A percentile compares a stretch with the other conserved stretches of the same genome.
Conservation (phyloP, 2,329 filamentous ascomycete species). For the Claviceps sorghi region DNA sequence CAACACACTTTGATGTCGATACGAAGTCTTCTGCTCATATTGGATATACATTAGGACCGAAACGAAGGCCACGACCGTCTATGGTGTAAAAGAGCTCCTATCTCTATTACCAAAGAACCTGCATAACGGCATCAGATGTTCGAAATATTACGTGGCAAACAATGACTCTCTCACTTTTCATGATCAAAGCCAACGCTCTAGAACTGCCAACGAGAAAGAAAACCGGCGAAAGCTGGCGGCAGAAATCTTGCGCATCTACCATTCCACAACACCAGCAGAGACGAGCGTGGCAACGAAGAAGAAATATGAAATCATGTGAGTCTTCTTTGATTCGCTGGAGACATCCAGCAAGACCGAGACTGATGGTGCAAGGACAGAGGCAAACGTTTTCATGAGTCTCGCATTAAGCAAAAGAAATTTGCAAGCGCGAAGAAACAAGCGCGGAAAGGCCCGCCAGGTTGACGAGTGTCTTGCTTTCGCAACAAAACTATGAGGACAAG, state of each 20-base stretch:
- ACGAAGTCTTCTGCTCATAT: neutral
- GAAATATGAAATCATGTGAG: conserved; percentile 35
- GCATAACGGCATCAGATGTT: conserved; percentile 30
- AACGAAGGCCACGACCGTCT: conserved; percentile 41
- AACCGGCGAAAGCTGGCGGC: conserved; percentile 35
- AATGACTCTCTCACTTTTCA: conserved; percentile 40
- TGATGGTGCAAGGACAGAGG: conserved; percentile 21
- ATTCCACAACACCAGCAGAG: conserved; percentile 29
- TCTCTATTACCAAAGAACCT: conserved; percentile 31
- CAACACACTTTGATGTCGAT: conserved; percentile 13
- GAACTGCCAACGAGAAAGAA: conserved; percentile 36
- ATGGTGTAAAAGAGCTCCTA: conserved; percentile 32
- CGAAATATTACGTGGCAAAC: conserved; percentile 37
- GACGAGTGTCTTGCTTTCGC: conserved; percentile 3
- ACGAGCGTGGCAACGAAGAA: conserved; percentile 31
- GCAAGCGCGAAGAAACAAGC: conserved; percentile 35
- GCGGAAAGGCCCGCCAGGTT: conserved; percentile 23
- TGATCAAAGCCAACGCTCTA: conserved; percentile 38
- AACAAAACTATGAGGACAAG: neutral
- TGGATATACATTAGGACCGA: conserved; percentile 35
- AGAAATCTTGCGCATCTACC: conserved; percentile 34
- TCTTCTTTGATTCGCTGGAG: neutral
- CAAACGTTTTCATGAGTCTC: conserved; percentile 28
- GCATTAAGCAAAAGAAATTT: conserved; percentile 34
- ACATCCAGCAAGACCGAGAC: neutral